Evolutionary conservation across 2,329 filamentous ascomycete species (phyloP).

Genomic region (Aspergillus carbonarius): DNA sequence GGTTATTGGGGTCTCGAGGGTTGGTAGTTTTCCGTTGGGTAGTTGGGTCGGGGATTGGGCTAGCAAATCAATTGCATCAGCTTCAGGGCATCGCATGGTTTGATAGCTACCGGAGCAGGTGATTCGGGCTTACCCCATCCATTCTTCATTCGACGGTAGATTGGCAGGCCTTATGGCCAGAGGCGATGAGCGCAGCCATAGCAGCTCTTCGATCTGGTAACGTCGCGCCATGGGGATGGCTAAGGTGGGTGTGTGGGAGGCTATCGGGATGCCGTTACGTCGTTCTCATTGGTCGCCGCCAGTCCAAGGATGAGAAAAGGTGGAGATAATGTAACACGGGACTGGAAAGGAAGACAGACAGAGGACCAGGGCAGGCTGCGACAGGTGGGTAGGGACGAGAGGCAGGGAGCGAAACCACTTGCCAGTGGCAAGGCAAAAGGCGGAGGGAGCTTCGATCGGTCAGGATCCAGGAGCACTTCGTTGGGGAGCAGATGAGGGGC

Average conservation of each 20-base stretch:
- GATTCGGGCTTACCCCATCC: conserved; percentile 75
- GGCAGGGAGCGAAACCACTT: conserved; percentile 11
- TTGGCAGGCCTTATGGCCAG: conserved; percentile 76
- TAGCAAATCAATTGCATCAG: conserved; percentile 26
- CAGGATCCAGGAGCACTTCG: conserved; percentile 5
- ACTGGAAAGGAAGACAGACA: neutral
- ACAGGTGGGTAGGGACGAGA: conserved; percentile 1
- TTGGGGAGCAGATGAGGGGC: conserved; percentile 19
- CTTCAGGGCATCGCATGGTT: conserved; percentile 10
- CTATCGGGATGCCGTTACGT: conserved; percentile 23
- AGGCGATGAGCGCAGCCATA: conserved; percentile 75
- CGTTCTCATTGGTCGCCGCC: conserved; percentile 29
- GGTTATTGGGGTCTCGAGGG: conserved; percentile 36
- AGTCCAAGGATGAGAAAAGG: conserved; percentile 6
- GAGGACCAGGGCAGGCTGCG: neutral
- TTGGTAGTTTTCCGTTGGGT: conserved; percentile 40
- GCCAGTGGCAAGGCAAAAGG: conserved; percentile 17
- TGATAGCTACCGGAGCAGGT: conserved; percentile 12
- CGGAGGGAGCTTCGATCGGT: conserved; percentile 17
- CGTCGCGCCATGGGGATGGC: conserved; percentile 48
- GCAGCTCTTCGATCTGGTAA: conserved; percentile 75
- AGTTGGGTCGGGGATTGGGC: conserved; percentile 44
- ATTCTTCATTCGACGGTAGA: conserved; percentile 84
- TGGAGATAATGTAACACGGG: conserved; percentile 2
- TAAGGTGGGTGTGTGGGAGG: conserved; percentile 14